These are phyloP conservation scores for Pseudogymnoascus sp. DNA, from an alignment of 2,329 filamentous ascomycete species.

Conservation along the genomic window DNA sequence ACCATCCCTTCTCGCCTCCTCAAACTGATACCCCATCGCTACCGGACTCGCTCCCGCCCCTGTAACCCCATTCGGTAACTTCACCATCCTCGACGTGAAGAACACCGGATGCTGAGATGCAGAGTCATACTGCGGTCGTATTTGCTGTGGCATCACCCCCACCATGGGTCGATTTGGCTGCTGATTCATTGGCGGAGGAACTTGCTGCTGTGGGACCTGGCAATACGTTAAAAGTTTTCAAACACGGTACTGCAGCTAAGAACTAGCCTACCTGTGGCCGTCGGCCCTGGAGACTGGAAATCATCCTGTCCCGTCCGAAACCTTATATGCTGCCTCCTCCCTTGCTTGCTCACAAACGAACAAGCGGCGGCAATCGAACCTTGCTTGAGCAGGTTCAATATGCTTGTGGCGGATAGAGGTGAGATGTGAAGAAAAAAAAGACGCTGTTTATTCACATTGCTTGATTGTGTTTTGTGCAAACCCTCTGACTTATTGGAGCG, in stretches of 20 bases:
- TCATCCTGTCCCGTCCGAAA: not conserved
- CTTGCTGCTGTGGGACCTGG: not conserved
- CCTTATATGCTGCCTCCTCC: not conserved
- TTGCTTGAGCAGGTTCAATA: not conserved
- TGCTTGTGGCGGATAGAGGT: not conserved
- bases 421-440: not conserved
- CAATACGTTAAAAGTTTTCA: not conserved
- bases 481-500: not conserved
- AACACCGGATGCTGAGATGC: not conserved
- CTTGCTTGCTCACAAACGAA: not conserved
- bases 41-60: not conserved
- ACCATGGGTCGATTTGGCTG: not conserved
- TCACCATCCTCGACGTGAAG: not conserved
- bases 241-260: too few relatives aligned
- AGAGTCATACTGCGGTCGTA: slow-evolving; percentile 3
- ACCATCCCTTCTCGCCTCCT: slow-evolving; percentile 1
- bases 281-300: not conserved
- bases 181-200: not conserved
- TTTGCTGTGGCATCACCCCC: not conserved
- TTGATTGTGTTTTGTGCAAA: not conserved
- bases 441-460: slow-evolving; percentile 2
- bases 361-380: not conserved
- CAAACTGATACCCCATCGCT: not conserved
- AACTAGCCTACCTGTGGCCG: not conserved
- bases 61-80: not conserved